These are phyloP conservation scores for Hansenula lynferdii DNA, from an alignment of 1,139 yeast species.

Conservation along the genomic window DNA sequence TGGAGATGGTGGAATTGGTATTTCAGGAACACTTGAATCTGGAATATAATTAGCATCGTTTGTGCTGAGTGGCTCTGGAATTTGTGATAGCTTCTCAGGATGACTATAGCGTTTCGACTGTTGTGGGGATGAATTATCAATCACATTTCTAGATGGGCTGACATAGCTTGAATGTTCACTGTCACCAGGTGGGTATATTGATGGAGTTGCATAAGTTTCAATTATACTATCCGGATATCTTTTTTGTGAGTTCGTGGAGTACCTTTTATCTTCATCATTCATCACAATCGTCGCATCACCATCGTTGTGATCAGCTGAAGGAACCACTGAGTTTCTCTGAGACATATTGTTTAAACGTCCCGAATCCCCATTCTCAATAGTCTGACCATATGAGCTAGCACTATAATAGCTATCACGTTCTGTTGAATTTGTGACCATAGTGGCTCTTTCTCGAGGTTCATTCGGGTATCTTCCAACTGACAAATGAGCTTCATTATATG, in stretches of 20 bases:
- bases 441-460: neutral
- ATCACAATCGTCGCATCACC: constrained; percentile 5
- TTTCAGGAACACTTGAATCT: constrained; percentile 6
- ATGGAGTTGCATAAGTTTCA: constrained; percentile 17
- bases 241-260: constrained; percentile 7
- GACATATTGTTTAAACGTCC: neutral
- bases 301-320: neutral
- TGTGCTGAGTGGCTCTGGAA: neutral
- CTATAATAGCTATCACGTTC: constrained; percentile 3
- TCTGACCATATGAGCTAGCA: neutral
- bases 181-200: constrained; percentile 4
- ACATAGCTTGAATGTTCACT: constrained; percentile 6
- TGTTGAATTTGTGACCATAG: neutral
- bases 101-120: neutral
- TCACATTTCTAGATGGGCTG: neutral
- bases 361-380: neutral
- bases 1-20: constrained; percentile 15
- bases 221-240: constrained; percentile 21
- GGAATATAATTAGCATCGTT: constrained; percentile 18
- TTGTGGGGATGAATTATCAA: neutral
- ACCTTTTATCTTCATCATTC: constrained; percentile 7
- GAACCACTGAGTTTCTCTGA: neutral
- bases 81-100: neutral
- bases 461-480: neutral
- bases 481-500: no score